Evolutionary conservation across 179 eudicot genomes (phyloP).

Genomic region (Heliamphora pulchella): DNA sequence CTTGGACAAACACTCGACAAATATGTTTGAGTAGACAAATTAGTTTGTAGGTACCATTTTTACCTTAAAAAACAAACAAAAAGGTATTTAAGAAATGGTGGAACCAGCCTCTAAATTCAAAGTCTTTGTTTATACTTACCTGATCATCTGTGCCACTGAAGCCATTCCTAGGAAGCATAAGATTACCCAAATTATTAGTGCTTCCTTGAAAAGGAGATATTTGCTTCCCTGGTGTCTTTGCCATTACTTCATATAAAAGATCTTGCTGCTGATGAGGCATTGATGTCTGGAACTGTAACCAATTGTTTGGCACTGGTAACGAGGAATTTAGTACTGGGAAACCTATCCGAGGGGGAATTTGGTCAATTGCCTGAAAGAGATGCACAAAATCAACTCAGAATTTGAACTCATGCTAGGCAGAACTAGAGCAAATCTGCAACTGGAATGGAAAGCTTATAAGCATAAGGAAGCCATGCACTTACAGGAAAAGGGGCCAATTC

Average conservation of each 20-base stretch:
- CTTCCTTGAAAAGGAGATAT: constrained; percentile 12
- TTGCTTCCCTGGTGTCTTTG: constrained; percentile 14
- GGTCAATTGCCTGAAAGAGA: constrained; percentile 23
- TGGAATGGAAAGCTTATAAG: neutral
- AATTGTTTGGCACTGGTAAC: constrained; percentile 6
- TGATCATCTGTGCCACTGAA: constrained; percentile 11
- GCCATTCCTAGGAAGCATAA: constrained; percentile 16
- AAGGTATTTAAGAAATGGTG: neutral
- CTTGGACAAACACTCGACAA: neutral
- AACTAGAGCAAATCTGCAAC: neutral
- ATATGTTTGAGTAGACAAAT: neutral
- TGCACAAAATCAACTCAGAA: constrained; percentile 1
- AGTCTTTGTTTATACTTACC: constrained; percentile 8
- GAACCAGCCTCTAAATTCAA: neutral
- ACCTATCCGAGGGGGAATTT: constrained; percentile 17
- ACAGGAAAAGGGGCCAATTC: neutral
- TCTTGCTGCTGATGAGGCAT: constrained; percentile 20
- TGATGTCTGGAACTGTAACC: neutral
- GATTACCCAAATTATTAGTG: neutral
- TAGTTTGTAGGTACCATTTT: neutral
- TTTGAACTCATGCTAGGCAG: neutral
- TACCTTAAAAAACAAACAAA: neutral
- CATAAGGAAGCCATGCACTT: constrained; percentile 7
- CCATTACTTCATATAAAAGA: constrained; percentile 19
- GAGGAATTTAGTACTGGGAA: constrained; percentile 13